These are phyloP conservation scores for Leishmania tropica DNA, from an alignment of 208 protist species.

Conservation along the genomic window DNA sequence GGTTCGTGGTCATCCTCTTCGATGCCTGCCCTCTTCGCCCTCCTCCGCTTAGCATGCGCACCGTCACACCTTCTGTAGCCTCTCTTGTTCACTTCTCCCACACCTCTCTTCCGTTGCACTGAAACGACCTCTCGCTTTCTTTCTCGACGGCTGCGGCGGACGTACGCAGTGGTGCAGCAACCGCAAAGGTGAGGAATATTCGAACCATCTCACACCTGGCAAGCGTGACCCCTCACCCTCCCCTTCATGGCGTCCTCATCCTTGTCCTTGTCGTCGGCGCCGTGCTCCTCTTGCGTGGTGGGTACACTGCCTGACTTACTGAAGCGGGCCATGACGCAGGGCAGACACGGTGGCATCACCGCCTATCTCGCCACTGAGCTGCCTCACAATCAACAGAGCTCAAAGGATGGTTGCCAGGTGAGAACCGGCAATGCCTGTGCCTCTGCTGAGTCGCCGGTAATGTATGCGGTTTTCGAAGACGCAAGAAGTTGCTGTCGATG, in stretches of 20 bases:
- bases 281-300: conserved; percentile 4
- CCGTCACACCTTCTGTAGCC: background rate
- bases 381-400: background rate
- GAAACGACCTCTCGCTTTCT: background rate
- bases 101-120: background rate
- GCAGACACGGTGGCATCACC: background rate
- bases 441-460: background rate
- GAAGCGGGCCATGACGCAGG: background rate
- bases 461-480: conserved; percentile 15
- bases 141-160: background rate
- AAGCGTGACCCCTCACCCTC: background rate
- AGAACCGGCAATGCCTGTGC: background rate
- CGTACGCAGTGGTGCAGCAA: background rate
- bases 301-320: conserved; percentile 9
- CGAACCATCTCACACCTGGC: background rate
- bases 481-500: background rate
- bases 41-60: background rate
- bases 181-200: background rate
- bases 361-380: conserved; percentile 8
- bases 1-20: background rate
- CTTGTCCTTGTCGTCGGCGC: background rate
- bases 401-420: background rate
- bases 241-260: conserved; percentile 3
- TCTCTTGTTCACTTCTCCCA: background rate
- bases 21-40: background rate